Evolutionary conservation across 192 early-diverging fungal genomes (phyloP).

Genomic region (Umbelopsis isabellina): DNA sequence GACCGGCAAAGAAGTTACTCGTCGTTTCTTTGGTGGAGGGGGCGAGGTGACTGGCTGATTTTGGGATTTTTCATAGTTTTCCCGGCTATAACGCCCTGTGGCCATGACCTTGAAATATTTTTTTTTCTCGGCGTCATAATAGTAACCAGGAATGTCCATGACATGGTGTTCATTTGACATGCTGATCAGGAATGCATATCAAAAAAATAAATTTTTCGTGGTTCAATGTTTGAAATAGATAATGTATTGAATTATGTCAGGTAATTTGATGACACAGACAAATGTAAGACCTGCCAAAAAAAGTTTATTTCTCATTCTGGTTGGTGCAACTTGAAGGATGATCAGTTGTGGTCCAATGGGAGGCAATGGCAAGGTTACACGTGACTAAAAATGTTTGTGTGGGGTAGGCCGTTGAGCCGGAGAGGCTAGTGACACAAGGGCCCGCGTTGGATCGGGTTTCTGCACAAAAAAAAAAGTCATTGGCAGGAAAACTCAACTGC

Average conservation of each 20-base stretch:
- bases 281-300: no score
- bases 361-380: not conserved
- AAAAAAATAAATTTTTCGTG: no score
- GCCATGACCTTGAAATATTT: conserved; percentile 41
- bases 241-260: no score
- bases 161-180: conserved; percentile 4
- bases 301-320: no score
- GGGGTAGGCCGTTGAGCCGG: conserved; percentile 19
- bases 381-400: not conserved
- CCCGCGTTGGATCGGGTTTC: conserved; percentile 22
- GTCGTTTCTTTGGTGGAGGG: not conserved
- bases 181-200: not conserved
- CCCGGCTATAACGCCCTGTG: conserved; percentile 26
- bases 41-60: not conserved
- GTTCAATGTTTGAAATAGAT: no score
- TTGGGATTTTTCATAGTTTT: conserved; percentile 1
- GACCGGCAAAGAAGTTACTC: not conserved
- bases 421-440: conserved; percentile 9
- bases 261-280: no score
- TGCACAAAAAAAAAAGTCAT: not conserved
- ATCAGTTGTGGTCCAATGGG: not conserved
- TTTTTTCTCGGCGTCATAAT: conserved; percentile 36
- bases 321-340: not conserved
- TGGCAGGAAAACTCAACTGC: conserved; percentile 8
- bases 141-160: conserved; percentile 41